A percentile compares a stretch with the other conserved stretches of the same genome.
These are phyloP conservation scores for Umbelopsis ramanniana DNA, from an alignment of 192 early-diverging fungal genomes.

Conservation along the genomic window DNA sequence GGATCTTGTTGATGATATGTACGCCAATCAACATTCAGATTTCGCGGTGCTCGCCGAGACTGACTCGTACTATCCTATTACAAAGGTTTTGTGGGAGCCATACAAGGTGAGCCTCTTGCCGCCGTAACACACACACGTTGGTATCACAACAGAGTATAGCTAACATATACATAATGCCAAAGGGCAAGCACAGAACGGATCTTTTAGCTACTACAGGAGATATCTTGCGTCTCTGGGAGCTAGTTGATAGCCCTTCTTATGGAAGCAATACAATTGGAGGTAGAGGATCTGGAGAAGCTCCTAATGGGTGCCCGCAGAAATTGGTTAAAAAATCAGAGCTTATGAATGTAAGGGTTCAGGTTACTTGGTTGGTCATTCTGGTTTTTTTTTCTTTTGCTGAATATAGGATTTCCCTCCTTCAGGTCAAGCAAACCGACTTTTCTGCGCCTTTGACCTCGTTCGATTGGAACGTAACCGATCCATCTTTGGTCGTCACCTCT, in stretches of 20 bases:
- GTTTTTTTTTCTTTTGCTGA: neutral
- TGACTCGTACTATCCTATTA: constrained; percentile 86
- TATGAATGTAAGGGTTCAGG: constrained; percentile 56
- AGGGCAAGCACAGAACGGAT: constrained; percentile 56
- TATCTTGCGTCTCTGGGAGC: constrained; percentile 88
- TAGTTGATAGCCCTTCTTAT: constrained; percentile 59
- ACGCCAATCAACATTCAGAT: constrained; percentile 53
- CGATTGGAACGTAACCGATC: constrained; percentile 95
- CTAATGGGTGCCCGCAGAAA: constrained; percentile 36
- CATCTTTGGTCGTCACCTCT: constrained; percentile 84
- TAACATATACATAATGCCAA: neutral
- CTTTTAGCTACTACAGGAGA: constrained; percentile 90
- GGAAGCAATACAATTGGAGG: constrained; percentile 47
- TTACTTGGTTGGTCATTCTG: neutral
- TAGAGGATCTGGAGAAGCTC: constrained; percentile 18
- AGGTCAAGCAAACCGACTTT: constrained; percentile 72
- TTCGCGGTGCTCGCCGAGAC: constrained; percentile 78
- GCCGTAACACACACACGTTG: neutral
- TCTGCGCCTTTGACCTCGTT: constrained; percentile 94
- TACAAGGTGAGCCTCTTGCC: constrained; percentile 48
- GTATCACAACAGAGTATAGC: neutral
- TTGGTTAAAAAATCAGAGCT: constrained; percentile 56
- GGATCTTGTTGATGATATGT: constrained; percentile 48
- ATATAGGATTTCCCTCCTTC: no score
- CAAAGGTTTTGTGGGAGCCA: constrained; percentile 91